Evolutionary conservation across 352 stramenopile species (phyloP).

Genomic region (Peronospora destructor): DNA sequence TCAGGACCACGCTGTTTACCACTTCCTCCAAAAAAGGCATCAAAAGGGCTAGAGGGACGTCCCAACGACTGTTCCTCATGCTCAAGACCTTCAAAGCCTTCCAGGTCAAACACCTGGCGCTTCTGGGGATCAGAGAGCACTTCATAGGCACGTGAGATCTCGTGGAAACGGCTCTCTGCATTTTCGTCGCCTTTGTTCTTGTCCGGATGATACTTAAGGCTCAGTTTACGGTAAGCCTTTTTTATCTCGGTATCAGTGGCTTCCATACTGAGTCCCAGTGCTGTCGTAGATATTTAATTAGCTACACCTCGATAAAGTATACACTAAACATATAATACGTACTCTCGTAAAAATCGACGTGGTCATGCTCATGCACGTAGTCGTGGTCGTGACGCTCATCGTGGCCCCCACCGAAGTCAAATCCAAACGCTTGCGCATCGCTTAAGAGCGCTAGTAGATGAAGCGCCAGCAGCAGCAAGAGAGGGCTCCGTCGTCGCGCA

Average conservation of each 20-base stretch:
- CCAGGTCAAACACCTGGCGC: slow-evolving; percentile 88
- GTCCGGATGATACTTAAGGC: slow-evolving; percentile 94
- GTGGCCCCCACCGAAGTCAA: slow-evolving; percentile 42
- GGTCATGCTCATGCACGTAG: slow-evolving; percentile 27
- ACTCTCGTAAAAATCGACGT: slow-evolving; percentile 78
- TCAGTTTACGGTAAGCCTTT: slow-evolving; percentile 92
- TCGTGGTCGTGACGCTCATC: slow-evolving; percentile 46
- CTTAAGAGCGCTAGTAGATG: slow-evolving; percentile 27
- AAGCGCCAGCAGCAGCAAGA: slow-evolving; percentile 26
- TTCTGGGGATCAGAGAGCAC: slow-evolving; percentile 87
- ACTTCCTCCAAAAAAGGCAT: slow-evolving; percentile 72
- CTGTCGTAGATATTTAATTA: slow-evolving; percentile 16
- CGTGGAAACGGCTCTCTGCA: slow-evolving; percentile 84
- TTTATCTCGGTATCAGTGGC: slow-evolving; percentile 89
- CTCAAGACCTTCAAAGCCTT: slow-evolving; percentile 85
- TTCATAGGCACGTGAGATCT: slow-evolving; percentile 87
- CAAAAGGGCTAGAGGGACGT: slow-evolving; percentile 56
- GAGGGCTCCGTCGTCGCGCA: slow-evolving; percentile 19
- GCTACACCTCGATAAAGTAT: slow-evolving; percentile 6
- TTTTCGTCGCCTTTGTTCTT: slow-evolving; percentile 82
- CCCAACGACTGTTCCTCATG: slow-evolving; percentile 51
- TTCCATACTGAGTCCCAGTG: slow-evolving; percentile 74
- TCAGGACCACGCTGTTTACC: slow-evolving; percentile 71
- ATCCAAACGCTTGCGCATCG: slow-evolving; percentile 36
- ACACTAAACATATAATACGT: slow-evolving; percentile 1